A percentile compares a stretch with the other conserved stretches of the same genome.
These are phyloP conservation scores for Nannochloropsis granulata DNA, from an alignment of 108 stramenopile species.

Conservation along the genomic window DNA sequence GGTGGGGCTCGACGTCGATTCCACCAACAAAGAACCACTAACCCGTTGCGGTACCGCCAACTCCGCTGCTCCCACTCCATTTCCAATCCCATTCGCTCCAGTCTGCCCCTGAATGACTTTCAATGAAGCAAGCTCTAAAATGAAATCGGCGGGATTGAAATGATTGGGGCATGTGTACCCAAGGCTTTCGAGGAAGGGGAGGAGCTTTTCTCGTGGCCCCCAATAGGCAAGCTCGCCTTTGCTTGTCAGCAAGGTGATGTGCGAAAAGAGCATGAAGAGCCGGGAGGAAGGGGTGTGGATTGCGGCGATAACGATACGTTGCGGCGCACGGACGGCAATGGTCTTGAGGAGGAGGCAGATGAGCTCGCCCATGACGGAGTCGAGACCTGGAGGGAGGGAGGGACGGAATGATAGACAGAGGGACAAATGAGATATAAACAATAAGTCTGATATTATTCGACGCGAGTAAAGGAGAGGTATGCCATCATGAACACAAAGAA, in stretches of 20 bases:
- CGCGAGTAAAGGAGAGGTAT: too few relatives aligned
- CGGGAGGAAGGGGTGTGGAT: slow-evolving; percentile 29
- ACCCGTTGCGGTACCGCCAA: not conserved
- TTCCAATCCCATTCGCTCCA: not conserved
- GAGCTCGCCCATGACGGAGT: slow-evolving; percentile 41
- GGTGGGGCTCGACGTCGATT: not conserved
- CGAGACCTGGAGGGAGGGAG: slow-evolving; percentile 35
- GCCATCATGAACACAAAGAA: too few relatives aligned
- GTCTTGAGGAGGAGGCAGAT: slow-evolving; percentile 40
- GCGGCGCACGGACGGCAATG: slow-evolving; percentile 27
- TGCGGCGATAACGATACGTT: slow-evolving; percentile 11
- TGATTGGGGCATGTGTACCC: not conserved
- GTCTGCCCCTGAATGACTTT: not conserved
- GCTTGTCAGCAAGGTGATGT: slow-evolving; percentile 3
- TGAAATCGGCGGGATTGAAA: not conserved
- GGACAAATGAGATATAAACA: too few relatives aligned
- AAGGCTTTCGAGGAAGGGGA: not conserved
- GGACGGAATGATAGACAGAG: too few relatives aligned
- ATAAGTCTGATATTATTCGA: too few relatives aligned
- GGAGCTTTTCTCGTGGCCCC: not conserved
- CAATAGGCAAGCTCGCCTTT: slow-evolving; percentile 4
- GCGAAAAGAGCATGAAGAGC: slow-evolving; percentile 5
- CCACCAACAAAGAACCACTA: not conserved
- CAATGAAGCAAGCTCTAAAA: not conserved
- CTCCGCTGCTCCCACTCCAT: not conserved